Base-by-base conservation (phyloP, 2,329 filamentous ascomycete genomes). In the Diaporthe australafricana region DNA sequence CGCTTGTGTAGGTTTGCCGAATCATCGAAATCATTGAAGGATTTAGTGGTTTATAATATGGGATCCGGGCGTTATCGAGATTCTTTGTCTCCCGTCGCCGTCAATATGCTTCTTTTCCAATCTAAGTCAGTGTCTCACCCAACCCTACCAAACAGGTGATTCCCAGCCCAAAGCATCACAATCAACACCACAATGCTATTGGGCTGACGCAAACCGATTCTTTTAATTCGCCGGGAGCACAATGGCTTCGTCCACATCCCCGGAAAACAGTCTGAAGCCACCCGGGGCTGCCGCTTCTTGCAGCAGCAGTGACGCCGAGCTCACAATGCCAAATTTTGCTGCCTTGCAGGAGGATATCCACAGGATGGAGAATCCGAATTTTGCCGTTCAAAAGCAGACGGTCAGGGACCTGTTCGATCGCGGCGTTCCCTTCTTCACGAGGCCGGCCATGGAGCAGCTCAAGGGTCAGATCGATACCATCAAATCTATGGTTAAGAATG, bases 21-120 rank as follows among this genome's bases (percentile, higher is more conserved):
- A 50, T 50, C 60, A 50, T 50, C n/a, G n/a, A 3, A 14, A 45
- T 50, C 7, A n/a, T 65, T 38, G 9, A n/a, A 20, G n/a, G 4
- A 16, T 30, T 65, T 65, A 65, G 60, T n/a, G 60, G 60, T 63
- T 63, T 63, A 63, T 42, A 42, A 63, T 35, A 48, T 35, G 30
- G 30, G 30, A 38, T 38, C 16, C 30, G 45, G 27, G 42, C 60
- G 25, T 9, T 48, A 22, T 45, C 22, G 42, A 35, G 25, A 16
- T 35, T 30, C 60, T 65, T 50, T 65, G 60, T 65, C 5, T 7
- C 20, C n/a, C 20, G 20, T 5, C 42, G 42, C 38, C 38, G 38
- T 40, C 60, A 50, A 38, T 35, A 27, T 65, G 45, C 45, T 65
- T 65, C 60, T 50, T 65, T 50, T 12, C 42, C 42, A 50, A 65